phyloP scores from a whole-genome alignment of 2,329 filamentous ascomycete species.

The Neurospora sp. region DNA sequence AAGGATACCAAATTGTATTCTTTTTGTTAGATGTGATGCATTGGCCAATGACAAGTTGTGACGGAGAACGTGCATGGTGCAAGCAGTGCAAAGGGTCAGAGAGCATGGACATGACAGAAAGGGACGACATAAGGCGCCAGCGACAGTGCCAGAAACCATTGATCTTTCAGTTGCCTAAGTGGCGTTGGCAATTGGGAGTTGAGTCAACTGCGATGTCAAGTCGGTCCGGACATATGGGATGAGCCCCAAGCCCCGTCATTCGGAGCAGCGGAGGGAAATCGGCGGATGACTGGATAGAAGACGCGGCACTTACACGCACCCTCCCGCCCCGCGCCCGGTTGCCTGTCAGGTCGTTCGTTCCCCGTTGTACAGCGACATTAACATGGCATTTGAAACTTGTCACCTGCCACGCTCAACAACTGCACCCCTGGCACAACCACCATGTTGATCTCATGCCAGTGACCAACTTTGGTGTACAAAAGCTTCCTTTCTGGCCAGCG shows the following conservation, averaged over 20 bases:
- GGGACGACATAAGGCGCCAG: not conserved
- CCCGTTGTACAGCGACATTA: not conserved
- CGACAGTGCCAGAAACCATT: not conserved
- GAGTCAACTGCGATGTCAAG: too few species aligned
- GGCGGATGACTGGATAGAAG: not conserved
- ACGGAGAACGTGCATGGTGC: not conserved
- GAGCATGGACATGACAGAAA: not conserved
- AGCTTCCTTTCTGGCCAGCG: not conserved
- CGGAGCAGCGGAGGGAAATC: not conserved
- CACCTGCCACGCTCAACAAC: not conserved
- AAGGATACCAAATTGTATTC: not conserved
- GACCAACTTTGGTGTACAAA: not conserved
- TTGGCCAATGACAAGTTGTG: not conserved
- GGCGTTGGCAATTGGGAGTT: too few species aligned
- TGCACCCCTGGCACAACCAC: not conserved
- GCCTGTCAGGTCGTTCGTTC: not conserved
- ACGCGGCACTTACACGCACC: not conserved
- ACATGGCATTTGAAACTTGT: not conserved
- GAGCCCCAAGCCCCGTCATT: not conserved
- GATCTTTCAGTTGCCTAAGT: not conserved
- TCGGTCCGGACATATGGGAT: not conserved
- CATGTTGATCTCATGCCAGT: not conserved
- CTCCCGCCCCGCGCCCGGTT: not conserved
- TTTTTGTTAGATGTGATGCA: not conserved
- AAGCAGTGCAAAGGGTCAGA: not conserved